Evolutionary conservation across 2,329 filamentous ascomycete species (phyloP).

Genomic region (Trichoderma atrobrunneum): DNA sequence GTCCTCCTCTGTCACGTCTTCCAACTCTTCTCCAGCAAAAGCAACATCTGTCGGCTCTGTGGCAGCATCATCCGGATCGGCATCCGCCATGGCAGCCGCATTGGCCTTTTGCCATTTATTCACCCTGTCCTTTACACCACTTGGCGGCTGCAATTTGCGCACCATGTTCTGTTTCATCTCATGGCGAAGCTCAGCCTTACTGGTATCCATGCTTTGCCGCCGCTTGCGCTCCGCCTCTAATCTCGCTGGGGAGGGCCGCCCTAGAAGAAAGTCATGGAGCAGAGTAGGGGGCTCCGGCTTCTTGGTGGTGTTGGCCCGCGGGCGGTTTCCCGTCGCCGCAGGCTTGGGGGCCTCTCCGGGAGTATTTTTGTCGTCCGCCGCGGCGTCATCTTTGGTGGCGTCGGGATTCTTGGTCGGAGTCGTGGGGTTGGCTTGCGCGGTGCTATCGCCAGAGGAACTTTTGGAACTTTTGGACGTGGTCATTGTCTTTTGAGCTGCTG

Average conservation of each 20-base stretch:
- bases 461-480: slow-evolving; percentile 21
- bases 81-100: slow-evolving; percentile 58
- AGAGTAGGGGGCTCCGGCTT: slow-evolving; percentile 45
- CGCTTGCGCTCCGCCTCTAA: slow-evolving; percentile 50
- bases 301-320: slow-evolving; percentile 37
- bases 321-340: slow-evolving; percentile 31
- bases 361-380: slow-evolving; percentile 18
- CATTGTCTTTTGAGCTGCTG: slow-evolving; percentile 24
- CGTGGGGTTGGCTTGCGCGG: slow-evolving; percentile 20
- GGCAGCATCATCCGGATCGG: slow-evolving; percentile 50
- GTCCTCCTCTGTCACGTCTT: slow-evolving; percentile 61
- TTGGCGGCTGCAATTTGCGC: slow-evolving; percentile 58
- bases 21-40: slow-evolving; percentile 54
- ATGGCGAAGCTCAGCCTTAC: slow-evolving; percentile 50
- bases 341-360: slow-evolving; percentile 39
- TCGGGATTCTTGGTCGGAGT: slow-evolving; percentile 15
- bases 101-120: slow-evolving; percentile 81
- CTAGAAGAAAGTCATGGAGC: slow-evolving; percentile 56
- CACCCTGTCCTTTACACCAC: slow-evolving; percentile 73
- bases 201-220: slow-evolving; percentile 57
- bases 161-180: slow-evolving; percentile 60
- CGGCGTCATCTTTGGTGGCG: slow-evolving; percentile 2
- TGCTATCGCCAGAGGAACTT: slow-evolving; percentile 22
- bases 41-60: slow-evolving; percentile 62
- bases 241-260: slow-evolving; percentile 55